Evolutionary conservation across 2,329 filamentous ascomycete genomes (phyloP).

Genomic region (Boeremia exigua): DNA sequence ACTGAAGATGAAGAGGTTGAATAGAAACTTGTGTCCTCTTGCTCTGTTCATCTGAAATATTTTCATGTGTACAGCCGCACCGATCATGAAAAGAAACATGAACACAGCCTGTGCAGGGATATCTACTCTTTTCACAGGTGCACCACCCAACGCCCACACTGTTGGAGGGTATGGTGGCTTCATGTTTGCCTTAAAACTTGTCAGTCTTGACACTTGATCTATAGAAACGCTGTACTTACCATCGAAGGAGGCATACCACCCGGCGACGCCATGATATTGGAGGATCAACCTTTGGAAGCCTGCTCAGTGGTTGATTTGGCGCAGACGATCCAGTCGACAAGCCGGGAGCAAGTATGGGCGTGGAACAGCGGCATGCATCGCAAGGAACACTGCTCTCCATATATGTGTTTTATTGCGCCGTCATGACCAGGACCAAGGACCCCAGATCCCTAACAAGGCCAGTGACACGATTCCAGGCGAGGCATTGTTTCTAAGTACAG

Average conservation of each 20-base stretch:
- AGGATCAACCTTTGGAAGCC: neutral
- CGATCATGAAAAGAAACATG: conserved; percentile 49
- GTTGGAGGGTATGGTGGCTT: conserved; percentile 40
- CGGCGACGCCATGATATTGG: conserved; percentile 19
- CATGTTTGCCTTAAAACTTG: conserved; percentile 16
- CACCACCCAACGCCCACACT: conserved; percentile 47
- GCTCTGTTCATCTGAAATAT: conserved; percentile 50
- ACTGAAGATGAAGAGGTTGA: conserved; percentile 50
- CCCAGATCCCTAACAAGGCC: conserved; percentile 8
- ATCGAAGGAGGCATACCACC: conserved; percentile 21
- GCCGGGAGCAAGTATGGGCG: neutral
- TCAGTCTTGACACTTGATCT: conserved; percentile 8
- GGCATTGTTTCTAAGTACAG: conserved; percentile 19
- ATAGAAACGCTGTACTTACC: conserved; percentile 7
- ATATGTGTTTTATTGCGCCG: conserved; percentile 19
- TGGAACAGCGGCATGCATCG: conserved; percentile 1
- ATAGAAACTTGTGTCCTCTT: conserved; percentile 51
- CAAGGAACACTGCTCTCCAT: conserved; percentile 17
- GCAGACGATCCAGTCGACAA: neutral
- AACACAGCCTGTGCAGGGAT: conserved; percentile 52
- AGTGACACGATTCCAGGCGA: conserved; percentile 10
- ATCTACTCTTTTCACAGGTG: conserved; percentile 45
- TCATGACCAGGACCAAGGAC: neutral
- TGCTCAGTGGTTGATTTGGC: neutral
- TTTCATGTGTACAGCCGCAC: conserved; percentile 50